Base-by-base conservation (phyloP, 208 protist species). In the Tritrichomonas foetus region DNA sequence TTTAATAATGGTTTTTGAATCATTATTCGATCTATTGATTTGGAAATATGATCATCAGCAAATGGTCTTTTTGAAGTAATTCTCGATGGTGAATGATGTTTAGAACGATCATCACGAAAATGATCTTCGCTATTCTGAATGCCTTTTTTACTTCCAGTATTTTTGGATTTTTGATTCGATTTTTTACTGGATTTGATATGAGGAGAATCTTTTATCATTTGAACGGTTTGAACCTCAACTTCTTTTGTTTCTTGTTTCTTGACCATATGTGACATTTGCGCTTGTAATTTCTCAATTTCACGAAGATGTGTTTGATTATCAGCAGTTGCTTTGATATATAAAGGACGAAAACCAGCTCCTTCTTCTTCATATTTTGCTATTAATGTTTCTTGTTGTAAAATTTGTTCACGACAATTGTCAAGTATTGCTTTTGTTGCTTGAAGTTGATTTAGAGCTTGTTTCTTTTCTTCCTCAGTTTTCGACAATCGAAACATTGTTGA, bases 301-400 rank as follows among this genome's bases (percentile, higher is more conserved):
- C 16, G 5, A 61, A 61, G 11, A 16, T 61, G 16, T 61, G 5
- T 5, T 16, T 61, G 53, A 16, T 61, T 61, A 22, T 89, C 78
- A 47, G 53, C 41, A 39, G 47, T 5, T 3, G 78, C 78, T 89
- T 57, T 89, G 33, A 13, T 22, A 36, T 89, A 89, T 27, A 61
- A 20, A 9, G 78, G 78, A 11, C 78, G 44, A 16, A 89, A 89
- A 3, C 78, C 47, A 53, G 78, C 78, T 11, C 78, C 78, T 89
- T 89, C 78, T 57, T 53, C 47, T 89, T 89, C 78, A 39, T 89
- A 89, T 61, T 89, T 89, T 39, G 14, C 47, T 22, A 89, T 27
- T 53, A 89, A 53, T 33, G 41, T 36, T 89, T 89, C 78, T 11
- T 57, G 47, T 39, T 57, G 47, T 39, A 14, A 27, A 22, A 57